Evolutionary conservation across 176 grass and related monocot genomes (phyloP).

Genomic region (Oryza meyeriana): DNA sequence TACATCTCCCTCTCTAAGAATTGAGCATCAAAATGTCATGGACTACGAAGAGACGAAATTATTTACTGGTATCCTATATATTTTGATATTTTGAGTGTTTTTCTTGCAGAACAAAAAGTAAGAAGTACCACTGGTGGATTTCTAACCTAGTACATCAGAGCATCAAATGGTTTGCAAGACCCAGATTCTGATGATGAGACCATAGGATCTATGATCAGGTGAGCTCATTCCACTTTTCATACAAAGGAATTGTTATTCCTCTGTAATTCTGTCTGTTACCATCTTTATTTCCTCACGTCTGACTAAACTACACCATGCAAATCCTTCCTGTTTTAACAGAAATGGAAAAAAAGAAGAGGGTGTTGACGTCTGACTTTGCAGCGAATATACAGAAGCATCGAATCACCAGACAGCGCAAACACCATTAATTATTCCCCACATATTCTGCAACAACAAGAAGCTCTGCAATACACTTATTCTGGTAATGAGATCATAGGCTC

Average conservation of each 20-base stretch:
- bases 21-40: background rate
- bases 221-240: slow-evolving; percentile 32
- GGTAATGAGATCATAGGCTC: slow-evolving; percentile 52
- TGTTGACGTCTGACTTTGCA: background rate
- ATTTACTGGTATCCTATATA: background rate
- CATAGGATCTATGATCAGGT: slow-evolving; percentile 69
- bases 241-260: background rate
- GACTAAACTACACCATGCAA: background rate
- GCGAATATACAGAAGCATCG: background rate
- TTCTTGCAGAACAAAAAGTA: slow-evolving; percentile 38
- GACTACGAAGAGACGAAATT: background rate
- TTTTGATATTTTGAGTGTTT: slow-evolving; percentile 15
- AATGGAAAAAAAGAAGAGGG: background rate
- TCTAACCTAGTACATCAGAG: slow-evolving; percentile 14
- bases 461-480: slow-evolving; percentile 40
- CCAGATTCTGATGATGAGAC: slow-evolving; percentile 52
- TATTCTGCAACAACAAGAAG: slow-evolving; percentile 33
- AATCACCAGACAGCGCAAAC: slow-evolving; percentile 27
- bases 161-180: slow-evolving; percentile 35
- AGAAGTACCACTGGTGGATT: slow-evolving; percentile 30
- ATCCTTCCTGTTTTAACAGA: background rate
- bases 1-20: background rate
- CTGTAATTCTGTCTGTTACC: background rate
- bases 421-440: slow-evolving; percentile 31
- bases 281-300: background rate